phyloP scores from a whole-genome alignment of 805 yeast genomes.

The Alloascoidea africana region DNA sequence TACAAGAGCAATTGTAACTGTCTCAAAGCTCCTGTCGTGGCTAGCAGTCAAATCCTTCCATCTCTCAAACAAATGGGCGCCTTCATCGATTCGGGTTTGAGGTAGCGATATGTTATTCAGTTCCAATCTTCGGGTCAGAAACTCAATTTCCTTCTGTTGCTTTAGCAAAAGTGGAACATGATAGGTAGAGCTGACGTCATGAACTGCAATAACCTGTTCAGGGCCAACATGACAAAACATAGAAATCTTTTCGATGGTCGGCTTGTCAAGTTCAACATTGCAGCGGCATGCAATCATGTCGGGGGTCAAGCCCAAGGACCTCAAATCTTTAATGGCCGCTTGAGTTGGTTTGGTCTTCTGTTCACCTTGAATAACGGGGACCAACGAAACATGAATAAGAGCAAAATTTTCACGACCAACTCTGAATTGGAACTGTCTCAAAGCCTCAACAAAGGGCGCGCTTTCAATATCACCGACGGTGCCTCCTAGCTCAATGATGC shows the following conservation, averaged over 20 bases:
- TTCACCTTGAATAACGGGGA: slow-evolving; percentile 97
- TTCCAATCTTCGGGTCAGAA: slow-evolving; percentile 51
- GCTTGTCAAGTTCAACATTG: slow-evolving; percentile 59
- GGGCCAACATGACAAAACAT: slow-evolving; percentile 99
- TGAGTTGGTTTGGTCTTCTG: slow-evolving; percentile 99
- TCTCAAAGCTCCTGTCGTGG: slow-evolving; percentile 72
- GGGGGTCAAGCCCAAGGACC: slow-evolving; percentile 88
- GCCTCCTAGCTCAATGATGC: slow-evolving; percentile 97
- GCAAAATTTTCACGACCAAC: slow-evolving; percentile 93
- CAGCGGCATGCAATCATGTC: slow-evolving; percentile 98
- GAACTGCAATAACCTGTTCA: slow-evolving; percentile 94
- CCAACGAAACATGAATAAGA: slow-evolving; percentile 89
- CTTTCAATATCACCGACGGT: slow-evolving; percentile 98
- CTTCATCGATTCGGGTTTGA: slow-evolving; percentile 40
- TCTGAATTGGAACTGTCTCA: slow-evolving; percentile 96
- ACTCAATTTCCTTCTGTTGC: slow-evolving; percentile 73
- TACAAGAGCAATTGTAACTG: slow-evolving; percentile 88
- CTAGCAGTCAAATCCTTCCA: slow-evolving; percentile 73
- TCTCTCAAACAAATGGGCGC: slow-evolving; percentile 50
- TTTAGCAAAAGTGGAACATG: slow-evolving; percentile 88
- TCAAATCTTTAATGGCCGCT: slow-evolving; percentile 94
- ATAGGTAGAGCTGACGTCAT: slow-evolving; percentile 92
- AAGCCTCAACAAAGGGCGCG: slow-evolving; percentile 97
- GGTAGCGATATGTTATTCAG: slow-evolving; percentile 33
- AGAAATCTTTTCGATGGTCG: slow-evolving; percentile 90